Percentiles rank a stretch among this genome's conserved stretches.
Conservation (phyloP, 257 asterid genomes). For the Plantago ovata region DNA sequence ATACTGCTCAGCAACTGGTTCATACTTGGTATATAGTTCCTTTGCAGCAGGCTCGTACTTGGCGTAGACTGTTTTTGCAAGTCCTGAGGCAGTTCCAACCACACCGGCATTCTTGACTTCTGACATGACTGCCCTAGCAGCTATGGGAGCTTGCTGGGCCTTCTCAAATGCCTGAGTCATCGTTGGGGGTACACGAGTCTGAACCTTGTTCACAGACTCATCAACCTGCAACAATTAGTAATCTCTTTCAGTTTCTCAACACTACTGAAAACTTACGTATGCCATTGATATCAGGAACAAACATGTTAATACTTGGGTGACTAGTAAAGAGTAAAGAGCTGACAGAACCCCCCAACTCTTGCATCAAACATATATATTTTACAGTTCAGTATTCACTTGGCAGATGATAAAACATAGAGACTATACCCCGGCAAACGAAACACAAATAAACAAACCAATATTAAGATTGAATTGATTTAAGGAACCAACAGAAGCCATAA, state of each 20-base stretch:
- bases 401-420: no score
- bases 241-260: neutral
- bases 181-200: slow-evolving; percentile 52
- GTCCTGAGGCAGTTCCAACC: slow-evolving; percentile 68
- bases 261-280: neutral
- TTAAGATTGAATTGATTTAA: no score
- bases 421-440: no score
- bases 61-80: slow-evolving; percentile 59
- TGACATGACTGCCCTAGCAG: slow-evolving; percentile 58
- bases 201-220: slow-evolving; percentile 62
- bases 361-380: no score
- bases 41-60: slow-evolving; percentile 81
- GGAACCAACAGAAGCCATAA: no score
- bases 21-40: slow-evolving; percentile 68
- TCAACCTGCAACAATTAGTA: slow-evolving; percentile 48
- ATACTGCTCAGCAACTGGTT: slow-evolving; percentile 79
- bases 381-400: no score
- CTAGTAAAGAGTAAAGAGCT: no score
- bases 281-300: no score
- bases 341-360: no score
- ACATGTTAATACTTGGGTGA: no score
- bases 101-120: slow-evolving; percentile 69
- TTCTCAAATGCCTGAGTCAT: slow-evolving; percentile 50
- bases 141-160: slow-evolving; percentile 63
- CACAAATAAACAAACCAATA: no score